These are phyloP conservation scores for Fusarium sp. DNA, from an alignment of 2,329 filamentous ascomycete genomes.

Conservation along the genomic window DNA sequence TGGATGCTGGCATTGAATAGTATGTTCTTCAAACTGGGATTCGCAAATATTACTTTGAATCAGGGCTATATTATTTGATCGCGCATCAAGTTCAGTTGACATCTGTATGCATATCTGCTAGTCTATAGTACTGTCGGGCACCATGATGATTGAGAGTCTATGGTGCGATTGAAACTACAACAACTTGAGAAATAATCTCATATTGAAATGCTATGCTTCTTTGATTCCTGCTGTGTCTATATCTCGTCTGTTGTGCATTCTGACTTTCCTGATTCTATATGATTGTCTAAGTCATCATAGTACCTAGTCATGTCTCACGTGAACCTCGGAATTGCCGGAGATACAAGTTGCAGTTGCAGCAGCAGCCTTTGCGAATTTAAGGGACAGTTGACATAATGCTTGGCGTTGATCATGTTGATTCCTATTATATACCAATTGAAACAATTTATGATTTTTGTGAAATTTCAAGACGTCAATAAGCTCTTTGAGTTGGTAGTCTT, in stretches of 20 bases:
- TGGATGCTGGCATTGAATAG: not conserved
- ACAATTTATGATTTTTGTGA: too few relatives aligned
- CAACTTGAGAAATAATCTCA: not conserved
- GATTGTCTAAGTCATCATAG: not conserved
- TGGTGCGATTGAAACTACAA: not conserved
- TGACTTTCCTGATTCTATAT: not conserved
- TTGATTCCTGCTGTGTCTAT: not conserved
- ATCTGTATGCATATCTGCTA: not conserved
- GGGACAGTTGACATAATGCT: not conserved
- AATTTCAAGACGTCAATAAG: not conserved
- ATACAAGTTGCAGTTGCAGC: not conserved
- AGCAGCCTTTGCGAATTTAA: not conserved
- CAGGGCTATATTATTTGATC: not conserved
- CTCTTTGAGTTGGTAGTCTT: not conserved
- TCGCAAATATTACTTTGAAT: not conserved
- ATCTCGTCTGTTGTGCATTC: not conserved
- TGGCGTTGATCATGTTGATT: not conserved
- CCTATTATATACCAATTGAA: too few relatives aligned
- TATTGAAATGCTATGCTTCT: not conserved
- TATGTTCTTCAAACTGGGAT: not conserved
- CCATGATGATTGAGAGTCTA: not conserved
- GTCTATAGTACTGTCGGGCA: not conserved
- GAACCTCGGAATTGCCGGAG: conserved; percentile 19
- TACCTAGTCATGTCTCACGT: not conserved
- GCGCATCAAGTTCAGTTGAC: not conserved